A percentile compares a stretch with the other conserved stretches of the same genome.
phyloP scores from a whole-genome alignment of 1,284 basidiomycete species.

The Sporisorium exsertum region DNA sequence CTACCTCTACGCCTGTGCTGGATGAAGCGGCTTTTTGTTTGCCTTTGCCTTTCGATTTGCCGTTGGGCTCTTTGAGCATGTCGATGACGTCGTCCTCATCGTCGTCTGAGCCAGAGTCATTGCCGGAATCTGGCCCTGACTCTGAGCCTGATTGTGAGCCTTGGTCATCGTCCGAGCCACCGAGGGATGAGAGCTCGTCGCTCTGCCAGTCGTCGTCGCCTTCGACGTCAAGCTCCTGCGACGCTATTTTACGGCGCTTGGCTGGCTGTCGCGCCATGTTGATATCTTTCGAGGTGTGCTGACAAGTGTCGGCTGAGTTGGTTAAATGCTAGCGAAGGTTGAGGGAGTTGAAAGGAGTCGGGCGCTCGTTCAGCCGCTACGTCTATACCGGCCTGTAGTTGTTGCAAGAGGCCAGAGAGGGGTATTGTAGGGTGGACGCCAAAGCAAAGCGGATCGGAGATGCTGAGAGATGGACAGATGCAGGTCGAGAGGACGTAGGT shows the following conservation, averaged over 20 bases:
- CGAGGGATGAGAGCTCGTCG: slow-evolving; percentile 45
- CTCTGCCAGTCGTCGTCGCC: slow-evolving; percentile 48
- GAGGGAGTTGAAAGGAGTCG: no score
- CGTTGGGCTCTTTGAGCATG: slow-evolving; percentile 34
- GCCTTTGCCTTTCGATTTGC: slow-evolving; percentile 11
- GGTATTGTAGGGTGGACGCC: no score
- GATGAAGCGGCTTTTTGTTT: neutral
- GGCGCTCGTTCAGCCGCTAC: no score
- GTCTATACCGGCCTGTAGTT: neutral
- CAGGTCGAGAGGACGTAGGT: neutral
- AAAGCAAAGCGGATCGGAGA: neutral
- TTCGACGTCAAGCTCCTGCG: slow-evolving; percentile 33
- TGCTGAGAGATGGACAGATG: neutral
- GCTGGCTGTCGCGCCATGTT: slow-evolving; percentile 35
- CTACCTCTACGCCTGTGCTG: slow-evolving; percentile 21
- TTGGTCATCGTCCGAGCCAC: slow-evolving; percentile 32
- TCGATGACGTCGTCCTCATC: slow-evolving; percentile 41
- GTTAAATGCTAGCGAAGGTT: neutral
- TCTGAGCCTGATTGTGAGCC: slow-evolving; percentile 8
- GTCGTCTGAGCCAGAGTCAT: slow-evolving; percentile 20
- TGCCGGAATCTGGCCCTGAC: slow-evolving; percentile 15
- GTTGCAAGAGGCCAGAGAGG: no score
- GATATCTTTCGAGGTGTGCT: no score
- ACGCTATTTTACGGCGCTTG: slow-evolving; percentile 33
- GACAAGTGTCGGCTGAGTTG: neutral